Conservation (phyloP, 75 land plant genomes). For the Sequoia sempervirens region DNA sequence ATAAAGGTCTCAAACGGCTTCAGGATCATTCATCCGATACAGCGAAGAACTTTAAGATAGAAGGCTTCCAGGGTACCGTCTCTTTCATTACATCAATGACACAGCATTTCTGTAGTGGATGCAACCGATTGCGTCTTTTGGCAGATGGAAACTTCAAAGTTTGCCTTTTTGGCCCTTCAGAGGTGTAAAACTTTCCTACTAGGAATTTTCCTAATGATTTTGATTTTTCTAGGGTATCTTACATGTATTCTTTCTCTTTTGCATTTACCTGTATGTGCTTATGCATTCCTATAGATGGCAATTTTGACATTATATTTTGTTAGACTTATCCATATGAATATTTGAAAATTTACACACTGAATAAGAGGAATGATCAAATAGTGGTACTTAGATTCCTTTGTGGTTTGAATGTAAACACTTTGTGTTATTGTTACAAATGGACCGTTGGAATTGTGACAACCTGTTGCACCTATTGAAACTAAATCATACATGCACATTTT, state of each 20-base stretch:
- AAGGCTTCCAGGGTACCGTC: constrained; percentile 72
- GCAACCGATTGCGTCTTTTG: constrained; percentile 90
- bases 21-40: constrained; percentile 83
- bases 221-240: not conserved
- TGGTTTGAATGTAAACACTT: not conserved
- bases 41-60: constrained; percentile 81
- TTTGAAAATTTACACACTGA: not conserved
- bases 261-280: not conserved
- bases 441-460: not conserved
- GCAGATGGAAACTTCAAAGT: constrained; percentile 99
- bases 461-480: not conserved
- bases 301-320: not conserved
- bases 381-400: not conserved
- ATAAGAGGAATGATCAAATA: not conserved
- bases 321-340: not conserved
- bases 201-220: not conserved
- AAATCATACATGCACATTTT: not conserved
- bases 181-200: constrained; percentile 38
- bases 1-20: constrained; percentile 49
- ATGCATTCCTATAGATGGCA: not conserved
- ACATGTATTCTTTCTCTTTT: not conserved
- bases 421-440: not conserved
- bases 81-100: constrained; percentile 99
- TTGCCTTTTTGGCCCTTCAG: constrained; percentile 97
- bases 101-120: constrained; percentile 93